Percentiles rank a stretch among this genome's conserved stretches.
These are phyloP conservation scores for Fusarium sp. DNA, from an alignment of 2,329 filamentous ascomycete species.

Conservation along the genomic window DNA sequence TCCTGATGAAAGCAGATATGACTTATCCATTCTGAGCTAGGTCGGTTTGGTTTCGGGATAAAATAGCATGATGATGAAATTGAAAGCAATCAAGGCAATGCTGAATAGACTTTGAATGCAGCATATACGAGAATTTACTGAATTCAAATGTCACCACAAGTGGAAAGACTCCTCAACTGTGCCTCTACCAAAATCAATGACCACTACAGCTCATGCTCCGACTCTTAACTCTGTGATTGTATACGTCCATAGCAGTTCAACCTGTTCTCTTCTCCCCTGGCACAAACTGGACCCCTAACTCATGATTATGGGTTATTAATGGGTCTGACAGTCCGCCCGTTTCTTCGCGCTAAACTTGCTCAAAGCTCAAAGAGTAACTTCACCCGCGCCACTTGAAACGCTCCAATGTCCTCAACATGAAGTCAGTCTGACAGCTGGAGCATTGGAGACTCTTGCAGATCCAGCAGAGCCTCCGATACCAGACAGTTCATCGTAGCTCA, in stretches of 20 bases:
- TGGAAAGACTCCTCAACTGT: background rate
- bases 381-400: constrained; percentile 37
- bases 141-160: background rate
- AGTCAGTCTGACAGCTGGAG: background rate
- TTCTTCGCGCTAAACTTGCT: constrained; percentile 38
- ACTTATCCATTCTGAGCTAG: constrained; percentile 3
- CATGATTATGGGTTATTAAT: constrained; percentile 13
- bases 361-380: constrained; percentile 28
- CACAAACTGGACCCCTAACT: constrained; percentile 39
- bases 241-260: background rate
- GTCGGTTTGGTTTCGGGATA: constrained; percentile 8
- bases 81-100: background rate
- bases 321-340: constrained; percentile 25
- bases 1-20: background rate
- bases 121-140: background rate
- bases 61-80: constrained; percentile 14
- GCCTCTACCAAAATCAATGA: background rate
- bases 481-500: background rate
- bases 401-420: constrained; percentile 1
- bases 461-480: background rate
- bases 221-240: background rate
- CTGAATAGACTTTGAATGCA: background rate
- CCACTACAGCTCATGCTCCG: background rate
- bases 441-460: background rate
- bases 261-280: constrained; percentile 3